Percentiles rank a stretch among this genome's conserved stretches.
Conservation (phyloP, 768 basidiomycete genomes). For the Boletales sp. region DNA sequence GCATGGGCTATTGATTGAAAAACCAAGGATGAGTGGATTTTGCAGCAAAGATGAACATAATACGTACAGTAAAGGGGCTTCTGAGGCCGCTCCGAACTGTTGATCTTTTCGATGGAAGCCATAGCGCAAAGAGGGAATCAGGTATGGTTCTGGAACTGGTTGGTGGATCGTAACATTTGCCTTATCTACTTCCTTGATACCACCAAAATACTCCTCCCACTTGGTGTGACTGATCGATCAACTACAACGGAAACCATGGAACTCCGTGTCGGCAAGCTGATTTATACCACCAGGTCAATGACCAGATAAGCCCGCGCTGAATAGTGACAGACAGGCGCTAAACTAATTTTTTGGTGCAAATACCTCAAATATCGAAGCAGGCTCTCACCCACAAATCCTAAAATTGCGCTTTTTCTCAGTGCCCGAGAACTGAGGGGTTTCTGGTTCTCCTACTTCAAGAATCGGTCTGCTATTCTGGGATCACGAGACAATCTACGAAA, state of each 20-base stretch:
- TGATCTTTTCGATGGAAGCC: slow-evolving; percentile 54
- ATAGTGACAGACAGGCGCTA: slow-evolving; percentile 6
- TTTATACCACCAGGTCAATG: neutral
- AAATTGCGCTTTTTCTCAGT: neutral
- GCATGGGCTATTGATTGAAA: slow-evolving; percentile 43
- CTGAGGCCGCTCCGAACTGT: slow-evolving; percentile 42
- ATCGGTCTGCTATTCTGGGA: slow-evolving; percentile 20
- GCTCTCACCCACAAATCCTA: slow-evolving; percentile 7
- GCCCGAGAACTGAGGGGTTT: neutral
- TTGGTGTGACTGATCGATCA: neutral
- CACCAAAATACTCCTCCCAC: neutral
- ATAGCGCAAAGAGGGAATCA: slow-evolving; percentile 17
- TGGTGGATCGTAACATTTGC: too few relatives aligned
- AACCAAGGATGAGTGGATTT: neutral
- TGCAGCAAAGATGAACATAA: neutral
- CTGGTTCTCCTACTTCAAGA: slow-evolving; percentile 17
- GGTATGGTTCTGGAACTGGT: neutral
- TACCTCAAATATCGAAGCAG: slow-evolving; percentile 1
- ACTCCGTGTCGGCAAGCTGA: neutral
- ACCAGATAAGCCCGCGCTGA: slow-evolving; percentile 3
- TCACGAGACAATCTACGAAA: slow-evolving; percentile 31
- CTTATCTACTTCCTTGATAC: neutral
- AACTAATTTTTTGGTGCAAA: neutral
- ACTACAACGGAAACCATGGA: neutral
- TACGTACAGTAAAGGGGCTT: slow-evolving; percentile 12